Evolutionary conservation across 495 filamentous ascomycete species (phyloP), one percentile per base, ranked within the genome.

Genomic region (Talaromyces proteolyticus): DNA sequence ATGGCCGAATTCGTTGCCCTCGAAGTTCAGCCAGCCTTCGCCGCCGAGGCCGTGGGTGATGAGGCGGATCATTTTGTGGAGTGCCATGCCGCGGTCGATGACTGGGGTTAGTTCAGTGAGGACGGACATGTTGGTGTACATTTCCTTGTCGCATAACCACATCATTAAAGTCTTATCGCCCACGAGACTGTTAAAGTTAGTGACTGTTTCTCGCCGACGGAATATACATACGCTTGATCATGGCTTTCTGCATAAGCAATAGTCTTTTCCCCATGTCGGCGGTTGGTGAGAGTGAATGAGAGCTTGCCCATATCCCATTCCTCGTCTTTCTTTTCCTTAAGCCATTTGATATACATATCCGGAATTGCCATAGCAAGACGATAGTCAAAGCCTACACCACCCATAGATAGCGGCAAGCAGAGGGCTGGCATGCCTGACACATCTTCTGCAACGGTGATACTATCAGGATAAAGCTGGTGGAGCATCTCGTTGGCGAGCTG

Each of bases 1-100:
- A 66, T 98, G 93, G 1, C 93, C 93, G 66, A 98, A 98, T 66
- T 98, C 93, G 67, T 98, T 98, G 53, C 92, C 93, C 68, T 95
- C 90, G 59, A 98, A 98, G 71, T 96, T 97, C 47, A 97, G 89
- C 59, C 94, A 98, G 36, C 91, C 93, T 68, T 98, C 93, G 53
- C 93, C 93, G 44, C 94, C 93, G n/a, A 98, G 80, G 24, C 74
- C 81, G 68, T 98, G 94, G 19, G 93, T 98, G 49, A 97, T 70
- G 6, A 97, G 80, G 14, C 93, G 86, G 63, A 98, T 95, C 83
- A 97, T 85, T 73, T 98, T 98, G 79, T 98, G 93, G 21, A 98
- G 68, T 7, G 86, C 78, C 72, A 97, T 83, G 46, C 94, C 93
- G 51, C 93, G 84, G 46, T 92, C 86, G 64, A 98, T 96, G 55